Conservation (phyloP, 108 stramenopile species). For the Nitzschia sp. region DNA sequence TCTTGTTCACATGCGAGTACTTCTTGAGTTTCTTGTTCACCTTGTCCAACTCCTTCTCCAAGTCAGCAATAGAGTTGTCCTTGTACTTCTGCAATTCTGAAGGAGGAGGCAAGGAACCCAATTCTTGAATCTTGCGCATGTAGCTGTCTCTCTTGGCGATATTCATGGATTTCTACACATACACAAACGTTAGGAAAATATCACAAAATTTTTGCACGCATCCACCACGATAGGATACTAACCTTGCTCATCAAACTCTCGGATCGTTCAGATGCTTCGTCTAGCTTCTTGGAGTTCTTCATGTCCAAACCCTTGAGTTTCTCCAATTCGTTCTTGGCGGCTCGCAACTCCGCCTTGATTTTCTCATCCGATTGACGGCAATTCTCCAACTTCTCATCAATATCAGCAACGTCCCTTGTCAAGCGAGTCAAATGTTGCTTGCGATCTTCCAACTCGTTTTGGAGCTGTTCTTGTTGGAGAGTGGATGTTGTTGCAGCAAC, state of each 20-base stretch:
- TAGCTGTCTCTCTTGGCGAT: conserved; percentile 82
- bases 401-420: conserved; percentile 48
- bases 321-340: conserved; percentile 77
- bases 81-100: conserved; percentile 78
- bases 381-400: conserved; percentile 63
- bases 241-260: conserved; percentile 85
- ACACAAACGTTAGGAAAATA: background rate
- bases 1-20: conserved; percentile 98
- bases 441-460: conserved; percentile 59
- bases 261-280: conserved; percentile 63
- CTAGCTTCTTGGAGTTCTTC: conserved; percentile 58
- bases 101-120: conserved; percentile 87
- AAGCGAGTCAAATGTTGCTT: conserved; percentile 68
- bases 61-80: conserved; percentile 63
- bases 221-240: conserved; percentile 2
- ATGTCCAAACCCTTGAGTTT: conserved; percentile 68
- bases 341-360: conserved; percentile 57
- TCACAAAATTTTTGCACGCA: background rate
- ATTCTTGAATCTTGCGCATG: conserved; percentile 88
- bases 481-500: conserved; percentile 28
- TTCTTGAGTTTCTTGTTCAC: conserved; percentile 93
- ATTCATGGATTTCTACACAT: conserved; percentile 76
- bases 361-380: conserved; percentile 48
- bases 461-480: conserved; percentile 46
- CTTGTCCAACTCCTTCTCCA: conserved; percentile 83